Evolutionary conservation across 1,139 yeast species (phyloP).

Genomic region (Wickerhamomyces sp.): DNA sequence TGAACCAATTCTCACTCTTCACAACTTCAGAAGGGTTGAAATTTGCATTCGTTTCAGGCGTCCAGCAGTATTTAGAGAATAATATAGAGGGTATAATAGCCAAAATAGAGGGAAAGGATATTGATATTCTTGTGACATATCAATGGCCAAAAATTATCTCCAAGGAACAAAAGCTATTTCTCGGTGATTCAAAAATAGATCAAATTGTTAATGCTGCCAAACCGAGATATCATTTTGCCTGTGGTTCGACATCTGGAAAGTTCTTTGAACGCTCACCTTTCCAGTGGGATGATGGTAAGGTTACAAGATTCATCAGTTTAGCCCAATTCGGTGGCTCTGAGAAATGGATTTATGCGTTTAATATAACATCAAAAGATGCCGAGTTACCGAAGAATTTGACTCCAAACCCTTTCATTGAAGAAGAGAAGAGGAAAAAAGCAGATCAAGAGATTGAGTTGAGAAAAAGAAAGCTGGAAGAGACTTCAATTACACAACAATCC

Average conservation of each 20-base stretch:
- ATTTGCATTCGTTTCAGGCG: conserved; percentile 41
- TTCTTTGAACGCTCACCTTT: conserved; percentile 59
- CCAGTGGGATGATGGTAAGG: conserved; percentile 38
- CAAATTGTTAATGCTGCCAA: conserved; percentile 36
- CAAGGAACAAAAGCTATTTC: conserved; percentile 27
- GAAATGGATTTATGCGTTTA: conserved; percentile 77
- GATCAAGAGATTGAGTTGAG: conserved; percentile 2
- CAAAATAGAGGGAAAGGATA: conserved; percentile 16
- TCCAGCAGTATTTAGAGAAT: conserved; percentile 21
- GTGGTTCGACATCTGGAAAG: conserved; percentile 43
- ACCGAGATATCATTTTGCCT: conserved; percentile 66
- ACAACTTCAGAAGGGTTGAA: conserved; percentile 42
- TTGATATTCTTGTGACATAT: conserved; percentile 56
- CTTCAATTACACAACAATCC: not conserved
- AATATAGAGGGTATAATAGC: conserved; percentile 19
- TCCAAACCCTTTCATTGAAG: conserved; percentile 37
- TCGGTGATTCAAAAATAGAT: conserved; percentile 39
- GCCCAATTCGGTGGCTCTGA: conserved; percentile 50
- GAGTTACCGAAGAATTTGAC: conserved; percentile 22
- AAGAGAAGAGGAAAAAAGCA: conserved; percentile 9
- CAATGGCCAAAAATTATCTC: conserved; percentile 60
- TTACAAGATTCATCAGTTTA: conserved; percentile 62
- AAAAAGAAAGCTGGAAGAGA: conserved; percentile 11
- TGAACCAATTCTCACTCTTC: conserved; percentile 35
- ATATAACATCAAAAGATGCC: conserved; percentile 26